Conservation (phyloP, 1,284 basidiomycete species). For the Ceratorhiza oryzae-sativae region DNA sequence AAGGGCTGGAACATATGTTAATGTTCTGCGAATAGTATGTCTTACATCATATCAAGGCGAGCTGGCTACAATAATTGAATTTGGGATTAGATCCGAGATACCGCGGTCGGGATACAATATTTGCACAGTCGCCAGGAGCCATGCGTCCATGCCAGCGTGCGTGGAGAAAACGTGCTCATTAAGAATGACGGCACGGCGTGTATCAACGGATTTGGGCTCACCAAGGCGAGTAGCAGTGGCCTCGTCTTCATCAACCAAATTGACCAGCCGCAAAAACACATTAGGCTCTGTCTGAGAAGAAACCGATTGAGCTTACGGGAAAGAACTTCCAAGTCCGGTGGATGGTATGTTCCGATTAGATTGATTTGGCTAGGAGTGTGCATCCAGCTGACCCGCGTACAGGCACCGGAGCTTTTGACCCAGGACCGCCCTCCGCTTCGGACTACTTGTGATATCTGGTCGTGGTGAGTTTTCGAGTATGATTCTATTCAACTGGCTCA, state of each 20-base stretch:
- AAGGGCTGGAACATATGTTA: neutral
- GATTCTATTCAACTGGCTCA: neutral
- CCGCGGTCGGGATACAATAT: conserved; percentile 13
- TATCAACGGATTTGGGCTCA: conserved; percentile 18
- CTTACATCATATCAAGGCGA: too few species aligned
- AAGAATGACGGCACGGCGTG: conserved; percentile 19
- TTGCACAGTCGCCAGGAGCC: neutral
- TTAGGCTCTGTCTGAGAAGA: neutral
- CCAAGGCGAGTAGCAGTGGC: neutral
- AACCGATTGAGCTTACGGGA: neutral
- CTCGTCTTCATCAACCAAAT: neutral
- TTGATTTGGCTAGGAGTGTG: neutral
- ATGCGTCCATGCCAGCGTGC: conserved; percentile 26
- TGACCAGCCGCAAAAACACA: too few species aligned
- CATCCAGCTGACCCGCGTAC: neutral
- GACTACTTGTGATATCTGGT: conserved; percentile 14
- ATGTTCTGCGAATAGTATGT: conserved; percentile 22
- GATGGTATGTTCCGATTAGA: conserved; percentile 20
- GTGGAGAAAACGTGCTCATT: conserved; percentile 29
- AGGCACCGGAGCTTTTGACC: conserved; percentile 19
- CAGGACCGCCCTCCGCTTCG: neutral
- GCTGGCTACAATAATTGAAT: neutral
- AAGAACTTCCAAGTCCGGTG: conserved; percentile 11
- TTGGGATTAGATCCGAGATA: neutral
- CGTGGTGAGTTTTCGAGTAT: conserved; percentile 3